Base-by-base conservation (phyloP, 805 yeast genomes). In the Maudiozyma turicensis region DNA sequence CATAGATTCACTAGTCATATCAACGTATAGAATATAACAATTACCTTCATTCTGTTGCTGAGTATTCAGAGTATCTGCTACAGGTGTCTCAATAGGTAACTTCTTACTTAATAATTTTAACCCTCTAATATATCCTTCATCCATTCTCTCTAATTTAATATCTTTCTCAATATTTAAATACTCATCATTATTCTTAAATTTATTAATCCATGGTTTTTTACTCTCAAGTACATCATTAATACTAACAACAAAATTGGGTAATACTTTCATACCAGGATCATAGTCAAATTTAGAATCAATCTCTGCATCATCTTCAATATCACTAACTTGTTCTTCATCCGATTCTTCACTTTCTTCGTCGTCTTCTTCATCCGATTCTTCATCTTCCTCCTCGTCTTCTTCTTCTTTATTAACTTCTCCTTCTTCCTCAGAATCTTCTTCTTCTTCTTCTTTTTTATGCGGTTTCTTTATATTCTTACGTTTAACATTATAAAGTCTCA, bases 1-100 rank as follows among this genome's bases (percentile, higher is more conserved):
- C 38, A 75, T 73, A 2, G 95, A 82, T 61, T 88, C 96, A 0
- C 87, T 84, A 3, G 91, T 81, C 53, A 84, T 75, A 63, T 90
- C 96, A 70, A 84, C 77, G 59, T 93, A 87, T 20, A 88, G 75
- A 44, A 89, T 67, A 37, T 53, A 53, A 80, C 79, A n/a, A 30
- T 50, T 48, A 5, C 44, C 47, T 26, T 44, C 33, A 13, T 55
- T 54, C 3, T 39, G 9, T 6, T 15, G 28, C 14, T 39, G 5
- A 6, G 4, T 26, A 26, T 13, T 8, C 4, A 20, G 10, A 9
- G 30, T 26, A 15, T 39, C 41, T 6, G 41, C 41, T 7, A 20
- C 28, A 2, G 41, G 30, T 5, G 20, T 26, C 13, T 39, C 41
- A 2, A 5, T 5, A 8, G 13, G 9, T 14, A 39, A 15, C 14